phyloP scores from a whole-genome alignment of 192 early-diverging fungal species.

The Coemansia sp. region DNA sequence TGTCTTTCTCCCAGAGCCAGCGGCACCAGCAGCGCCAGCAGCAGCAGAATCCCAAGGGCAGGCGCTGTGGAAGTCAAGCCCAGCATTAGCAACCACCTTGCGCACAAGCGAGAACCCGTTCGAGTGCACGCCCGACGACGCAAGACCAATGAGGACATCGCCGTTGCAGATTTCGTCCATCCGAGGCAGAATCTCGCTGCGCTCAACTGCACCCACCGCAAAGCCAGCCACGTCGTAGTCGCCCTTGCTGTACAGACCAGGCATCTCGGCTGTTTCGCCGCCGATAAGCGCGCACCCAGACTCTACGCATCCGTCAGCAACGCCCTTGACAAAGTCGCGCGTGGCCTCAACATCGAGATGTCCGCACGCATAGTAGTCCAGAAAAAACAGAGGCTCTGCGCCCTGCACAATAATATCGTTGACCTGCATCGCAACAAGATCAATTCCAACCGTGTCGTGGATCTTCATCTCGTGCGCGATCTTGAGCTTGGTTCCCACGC shows the following conservation, averaged over 20 bases:
- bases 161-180: conserved; percentile 72
- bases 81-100: conserved; percentile 76
- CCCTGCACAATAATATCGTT: conserved; percentile 99
- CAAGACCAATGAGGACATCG: conserved; percentile 87
- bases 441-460: conserved; percentile 95
- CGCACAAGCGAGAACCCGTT: conserved; percentile 99
- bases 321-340: conserved; percentile 87
- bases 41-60: conserved; percentile 71
- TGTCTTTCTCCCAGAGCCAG: conserved; percentile 30
- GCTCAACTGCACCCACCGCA: conserved; percentile 95
- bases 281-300: conserved; percentile 94
- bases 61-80: conserved; percentile 70
- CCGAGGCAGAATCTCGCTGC: conserved; percentile 82
- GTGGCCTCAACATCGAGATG: conserved; percentile 92
- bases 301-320: conserved; percentile 89
- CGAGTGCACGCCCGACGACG: conserved; percentile 97
- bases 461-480: conserved; percentile 84
- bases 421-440: conserved; percentile 99
- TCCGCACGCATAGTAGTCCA: conserved; percentile 97
- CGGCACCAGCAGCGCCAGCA: not conserved
- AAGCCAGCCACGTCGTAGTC: conserved; percentile 97
- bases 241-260: conserved; percentile 85
- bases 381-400: conserved; percentile 97
- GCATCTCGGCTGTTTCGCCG: conserved; percentile 99
- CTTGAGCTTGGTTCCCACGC: conserved; percentile 98